Evolutionary conservation across 305 asterid genomes (phyloP).

Genomic region (Solanum hybrid): DNA sequence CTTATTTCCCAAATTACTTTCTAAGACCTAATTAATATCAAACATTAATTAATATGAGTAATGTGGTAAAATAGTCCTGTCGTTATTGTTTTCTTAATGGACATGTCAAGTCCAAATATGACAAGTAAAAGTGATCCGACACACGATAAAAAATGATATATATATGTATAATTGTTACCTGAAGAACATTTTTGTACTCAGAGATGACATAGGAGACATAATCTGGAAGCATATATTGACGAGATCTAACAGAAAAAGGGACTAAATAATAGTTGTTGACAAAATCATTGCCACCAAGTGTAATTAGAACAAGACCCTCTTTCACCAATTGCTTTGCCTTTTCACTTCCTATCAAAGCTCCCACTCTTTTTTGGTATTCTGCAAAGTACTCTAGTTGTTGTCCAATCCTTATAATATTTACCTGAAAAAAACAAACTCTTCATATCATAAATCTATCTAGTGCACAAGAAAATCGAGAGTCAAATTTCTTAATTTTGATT

Average conservation of each 20-base stretch:
- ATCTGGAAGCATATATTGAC: conserved; percentile 33
- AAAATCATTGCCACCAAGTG: conserved; percentile 74
- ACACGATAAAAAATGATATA: no score
- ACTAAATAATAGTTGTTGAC: conserved; percentile 60
- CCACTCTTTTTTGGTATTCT: conserved; percentile 44
- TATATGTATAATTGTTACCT: conserved; percentile 17
- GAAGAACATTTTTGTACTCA: conserved; percentile 49
- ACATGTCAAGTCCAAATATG: no score
- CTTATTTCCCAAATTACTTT: no score
- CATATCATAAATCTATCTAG: not conserved
- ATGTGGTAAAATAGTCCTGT: no score
- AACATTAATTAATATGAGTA: no score
- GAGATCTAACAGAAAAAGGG: conserved; percentile 46
- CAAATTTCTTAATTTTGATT: not conserved
- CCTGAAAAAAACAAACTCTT: conserved; percentile 20
- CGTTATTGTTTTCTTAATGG: no score
- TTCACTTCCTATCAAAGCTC: conserved; percentile 24
- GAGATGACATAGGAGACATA: conserved; percentile 46
- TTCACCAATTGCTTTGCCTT: conserved; percentile 27
- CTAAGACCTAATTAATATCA: no score
- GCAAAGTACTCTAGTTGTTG: conserved; percentile 36
- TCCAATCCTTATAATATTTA: conserved; percentile 45
- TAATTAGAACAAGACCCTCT: conserved; percentile 36
- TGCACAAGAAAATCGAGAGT: not conserved
- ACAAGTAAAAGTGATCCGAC: no score